Evolutionary conservation across 129 eudicot genomes (phyloP).

Genomic region (Silybum marianum): DNA sequence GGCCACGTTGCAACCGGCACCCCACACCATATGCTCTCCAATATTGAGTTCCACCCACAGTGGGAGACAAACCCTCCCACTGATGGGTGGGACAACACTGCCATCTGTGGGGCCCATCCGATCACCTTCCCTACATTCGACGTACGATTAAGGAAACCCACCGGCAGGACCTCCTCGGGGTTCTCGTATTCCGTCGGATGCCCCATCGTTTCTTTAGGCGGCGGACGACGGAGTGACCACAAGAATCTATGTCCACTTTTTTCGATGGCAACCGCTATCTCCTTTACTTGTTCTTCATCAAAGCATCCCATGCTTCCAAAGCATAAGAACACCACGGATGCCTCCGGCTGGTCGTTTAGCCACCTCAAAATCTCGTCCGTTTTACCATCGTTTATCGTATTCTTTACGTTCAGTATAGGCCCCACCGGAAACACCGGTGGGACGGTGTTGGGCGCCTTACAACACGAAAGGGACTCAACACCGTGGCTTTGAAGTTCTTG

Average conservation of each 20-base stretch:
- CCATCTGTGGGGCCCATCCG: constrained; percentile 51
- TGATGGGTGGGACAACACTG: constrained; percentile 29
- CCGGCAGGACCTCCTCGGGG: constrained; percentile 19
- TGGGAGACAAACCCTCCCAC: constrained; percentile 45
- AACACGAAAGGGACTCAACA: neutral
- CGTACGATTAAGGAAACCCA: constrained; percentile 32
- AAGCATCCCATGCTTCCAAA: constrained; percentile 50
- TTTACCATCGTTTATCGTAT: neutral
- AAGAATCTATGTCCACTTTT: constrained; percentile 35
- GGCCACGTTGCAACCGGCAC: constrained; percentile 49
- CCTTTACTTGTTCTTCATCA: constrained; percentile 18
- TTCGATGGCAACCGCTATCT: constrained; percentile 39
- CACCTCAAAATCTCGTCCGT: constrained; percentile 22
- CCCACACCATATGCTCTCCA: constrained; percentile 42
- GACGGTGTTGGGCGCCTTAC: neutral
- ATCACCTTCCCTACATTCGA: constrained; percentile 22
- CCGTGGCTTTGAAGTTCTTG: constrained; percentile 31
- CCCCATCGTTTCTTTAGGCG: neutral
- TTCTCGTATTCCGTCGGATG: constrained; percentile 6
- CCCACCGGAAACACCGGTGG: constrained; percentile 22
- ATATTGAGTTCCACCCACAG: constrained; percentile 43
- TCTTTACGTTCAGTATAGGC: constrained; percentile 2
- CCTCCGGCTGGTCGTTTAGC: constrained; percentile 27
- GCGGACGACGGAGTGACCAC: constrained; percentile 40
- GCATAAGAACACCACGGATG: constrained; percentile 49